Evolutionary conservation across 2,329 filamentous ascomycete genomes (phyloP), one percentile per base, ranked within the genome.

Genomic region (Apiospora rasikravindrae): DNA sequence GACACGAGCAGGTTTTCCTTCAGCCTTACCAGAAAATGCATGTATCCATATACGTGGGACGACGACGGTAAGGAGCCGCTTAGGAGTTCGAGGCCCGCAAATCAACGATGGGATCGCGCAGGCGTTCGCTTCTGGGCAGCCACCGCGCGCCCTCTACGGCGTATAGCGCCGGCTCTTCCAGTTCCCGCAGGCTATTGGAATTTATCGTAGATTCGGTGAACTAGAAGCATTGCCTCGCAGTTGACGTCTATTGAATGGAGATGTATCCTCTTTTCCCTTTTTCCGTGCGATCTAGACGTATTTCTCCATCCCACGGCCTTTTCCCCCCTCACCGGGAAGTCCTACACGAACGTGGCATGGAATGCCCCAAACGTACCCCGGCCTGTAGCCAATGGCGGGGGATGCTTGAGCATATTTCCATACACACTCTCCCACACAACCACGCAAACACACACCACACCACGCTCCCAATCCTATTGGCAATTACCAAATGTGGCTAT

Each of bases 31-130:
- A 42, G 8, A 13, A 42, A 42, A 42, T 42, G 6, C 14, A 19
- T 33, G 10, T 40, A 33, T n/a, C 57, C 29, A 40, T 11, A 64
- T 16, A 40, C 57, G 40, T 24, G 33, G 33, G 57, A 10, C 57
- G 57, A 40, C 57, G 33, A 7, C 40, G 33, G 57, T 40, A 40
- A 64, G 57, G 57, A 64, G 33, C 33, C 57, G 57, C 57, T 29
- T n/a, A 40, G 33, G 33, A 64, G 22, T 24, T 40, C 33, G 8
- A 64, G 33, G 33, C 29, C 57, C 57, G 57, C 57, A 40, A 40
- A 64, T 64, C n/a, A 64, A 64, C 57, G 57, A 64, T 64, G 57
- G 37, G 57, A 64, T 40, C 57, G 19, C 57, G 33, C 29, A n/a
- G 57, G 57, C 57, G 57, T 64, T 64, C 57, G 57, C 57, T 40